Conservation (phyloP, 192 early-diverging fungal genomes). For the Oehlia diaphana region DNA sequence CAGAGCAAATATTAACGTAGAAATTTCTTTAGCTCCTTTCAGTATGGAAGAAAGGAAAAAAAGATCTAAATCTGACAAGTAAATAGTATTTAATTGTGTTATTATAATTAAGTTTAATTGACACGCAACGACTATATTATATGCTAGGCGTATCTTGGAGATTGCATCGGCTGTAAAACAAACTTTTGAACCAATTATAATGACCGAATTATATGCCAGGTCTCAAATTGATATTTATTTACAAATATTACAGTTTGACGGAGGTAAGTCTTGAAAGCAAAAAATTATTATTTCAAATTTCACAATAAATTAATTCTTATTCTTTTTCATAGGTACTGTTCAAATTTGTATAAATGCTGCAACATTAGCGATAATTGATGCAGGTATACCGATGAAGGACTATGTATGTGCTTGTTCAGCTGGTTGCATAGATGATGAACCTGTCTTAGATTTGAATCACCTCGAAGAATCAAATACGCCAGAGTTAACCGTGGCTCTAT, state of each 20-base stretch:
- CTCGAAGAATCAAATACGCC: conserved; percentile 88
- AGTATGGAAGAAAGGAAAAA: conserved; percentile 85
- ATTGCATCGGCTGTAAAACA: conserved; percentile 81
- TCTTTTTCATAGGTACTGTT: conserved; percentile 40
- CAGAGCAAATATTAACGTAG: conserved; percentile 81
- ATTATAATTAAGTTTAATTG: conserved; percentile 9
- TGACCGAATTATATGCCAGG: conserved; percentile 70
- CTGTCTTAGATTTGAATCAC: conserved; percentile 81
- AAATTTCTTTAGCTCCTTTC: conserved; percentile 90
- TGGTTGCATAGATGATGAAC: conserved; percentile 77
- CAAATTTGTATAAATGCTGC: conserved; percentile 83
- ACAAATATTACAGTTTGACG: conserved; percentile 93
- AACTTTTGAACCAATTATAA: conserved; percentile 89
- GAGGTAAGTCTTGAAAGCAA: conserved; percentile 51
- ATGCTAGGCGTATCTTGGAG: conserved; percentile 76
- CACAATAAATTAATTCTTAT: background rate
- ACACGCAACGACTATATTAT: background rate
- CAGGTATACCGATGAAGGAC: conserved; percentile 79
- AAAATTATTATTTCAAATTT: background rate
- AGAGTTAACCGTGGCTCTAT: conserved; percentile 81
- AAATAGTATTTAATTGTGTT: conserved; percentile 2
- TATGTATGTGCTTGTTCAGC: conserved; percentile 87
- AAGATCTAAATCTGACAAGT: conserved; percentile 86
- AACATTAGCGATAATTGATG: conserved; percentile 80
- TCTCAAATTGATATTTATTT: conserved; percentile 93